phyloP scores from a whole-genome alignment of 1,139 yeast genomes.

The Kurtzmaniella quercitrusa region DNA sequence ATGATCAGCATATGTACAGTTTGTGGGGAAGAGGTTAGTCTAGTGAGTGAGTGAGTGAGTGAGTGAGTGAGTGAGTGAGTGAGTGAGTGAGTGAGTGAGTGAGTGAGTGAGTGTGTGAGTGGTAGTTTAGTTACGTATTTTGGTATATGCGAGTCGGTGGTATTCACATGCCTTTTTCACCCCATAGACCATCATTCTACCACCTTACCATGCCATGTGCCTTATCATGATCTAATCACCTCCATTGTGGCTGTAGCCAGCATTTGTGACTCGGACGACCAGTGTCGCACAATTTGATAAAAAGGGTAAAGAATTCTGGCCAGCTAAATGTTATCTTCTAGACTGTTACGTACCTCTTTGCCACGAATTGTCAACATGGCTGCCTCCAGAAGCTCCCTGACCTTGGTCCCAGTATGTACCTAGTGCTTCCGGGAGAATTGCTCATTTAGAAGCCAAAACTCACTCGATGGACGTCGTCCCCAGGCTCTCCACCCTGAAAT shows the following conservation, averaged over 20 bases:
- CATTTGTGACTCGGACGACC: not conserved
- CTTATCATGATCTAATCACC: too few relatives aligned
- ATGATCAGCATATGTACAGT: not conserved
- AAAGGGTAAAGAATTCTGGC: not conserved
- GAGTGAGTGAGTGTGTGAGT: too few relatives aligned
- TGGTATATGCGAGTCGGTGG: too few relatives aligned
- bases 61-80: too few relatives aligned
- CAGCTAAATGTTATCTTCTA: slow-evolving; percentile 9
- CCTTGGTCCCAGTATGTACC: slow-evolving; percentile 44
- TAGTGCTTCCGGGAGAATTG: not conserved
- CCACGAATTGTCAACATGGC: slow-evolving; percentile 21
- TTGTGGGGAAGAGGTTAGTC: too few relatives aligned
- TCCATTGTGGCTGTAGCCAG: not conserved
- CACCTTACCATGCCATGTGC: too few relatives aligned
- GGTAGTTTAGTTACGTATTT: too few relatives aligned
- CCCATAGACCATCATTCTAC: too few relatives aligned
- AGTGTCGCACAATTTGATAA: not conserved
- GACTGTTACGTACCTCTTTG: slow-evolving; percentile 18
- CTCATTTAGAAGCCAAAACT: not conserved
- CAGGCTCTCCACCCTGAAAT: not conserved
- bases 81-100: too few relatives aligned
- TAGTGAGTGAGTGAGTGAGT: too few relatives aligned
- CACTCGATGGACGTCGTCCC: slow-evolving; percentile 4
- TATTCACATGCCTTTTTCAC: too few relatives aligned
- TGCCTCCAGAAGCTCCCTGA: slow-evolving; percentile 33